Conservation (phyloP, 805 yeast genomes). For the Wickerhamiella kurtzmanii region DNA sequence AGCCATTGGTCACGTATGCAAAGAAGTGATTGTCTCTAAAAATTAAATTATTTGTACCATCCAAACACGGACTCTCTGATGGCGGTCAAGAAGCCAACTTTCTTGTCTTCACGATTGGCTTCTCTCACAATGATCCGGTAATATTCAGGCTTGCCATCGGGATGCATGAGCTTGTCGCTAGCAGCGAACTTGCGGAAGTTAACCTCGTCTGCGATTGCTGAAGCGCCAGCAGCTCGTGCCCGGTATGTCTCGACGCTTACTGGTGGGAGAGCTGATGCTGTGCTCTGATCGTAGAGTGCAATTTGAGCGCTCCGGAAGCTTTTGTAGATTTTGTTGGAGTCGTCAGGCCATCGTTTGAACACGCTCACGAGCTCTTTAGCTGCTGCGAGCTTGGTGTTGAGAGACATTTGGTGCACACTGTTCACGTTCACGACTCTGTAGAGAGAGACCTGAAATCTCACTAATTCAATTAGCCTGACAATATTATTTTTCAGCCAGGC, state of each 20-base stretch:
- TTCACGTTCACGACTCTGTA: no score
- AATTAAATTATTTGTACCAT: slow-evolving; percentile 20
- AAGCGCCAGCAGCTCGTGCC: slow-evolving; percentile 18
- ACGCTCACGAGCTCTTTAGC: slow-evolving; percentile 18
- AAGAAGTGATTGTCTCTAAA: slow-evolving; percentile 7
- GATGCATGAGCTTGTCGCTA: slow-evolving; percentile 46
- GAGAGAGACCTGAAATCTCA: no score
- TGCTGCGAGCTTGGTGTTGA: slow-evolving; percentile 14
- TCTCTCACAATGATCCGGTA: slow-evolving; percentile 59
- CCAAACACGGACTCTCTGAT: slow-evolving; percentile 67
- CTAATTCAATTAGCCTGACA: no score
- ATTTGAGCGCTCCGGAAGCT: slow-evolving; percentile 37
- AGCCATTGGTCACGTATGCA: slow-evolving; percentile 14
- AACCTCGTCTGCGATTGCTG: slow-evolving; percentile 12
- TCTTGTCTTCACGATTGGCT: slow-evolving; percentile 57
- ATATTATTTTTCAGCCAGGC: no score
- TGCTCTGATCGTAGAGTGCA: slow-evolving; percentile 27
- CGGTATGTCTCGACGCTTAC: slow-evolving; percentile 15
- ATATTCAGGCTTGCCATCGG: slow-evolving; percentile 77
- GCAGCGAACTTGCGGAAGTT: slow-evolving; percentile 18
- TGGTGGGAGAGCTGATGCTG: slow-evolving; percentile 17
- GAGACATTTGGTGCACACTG: slow-evolving; percentile 13
- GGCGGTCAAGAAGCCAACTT: slow-evolving; percentile 46
- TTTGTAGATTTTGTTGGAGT: slow-evolving; percentile 33
- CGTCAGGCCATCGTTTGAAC: slow-evolving; percentile 26